Percentiles rank a stretch among this genome's conserved stretches.
These are phyloP conservation scores for Zymoseptoria brevis DNA, from an alignment of 2,329 filamentous ascomycete genomes.

Conservation along the genomic window DNA sequence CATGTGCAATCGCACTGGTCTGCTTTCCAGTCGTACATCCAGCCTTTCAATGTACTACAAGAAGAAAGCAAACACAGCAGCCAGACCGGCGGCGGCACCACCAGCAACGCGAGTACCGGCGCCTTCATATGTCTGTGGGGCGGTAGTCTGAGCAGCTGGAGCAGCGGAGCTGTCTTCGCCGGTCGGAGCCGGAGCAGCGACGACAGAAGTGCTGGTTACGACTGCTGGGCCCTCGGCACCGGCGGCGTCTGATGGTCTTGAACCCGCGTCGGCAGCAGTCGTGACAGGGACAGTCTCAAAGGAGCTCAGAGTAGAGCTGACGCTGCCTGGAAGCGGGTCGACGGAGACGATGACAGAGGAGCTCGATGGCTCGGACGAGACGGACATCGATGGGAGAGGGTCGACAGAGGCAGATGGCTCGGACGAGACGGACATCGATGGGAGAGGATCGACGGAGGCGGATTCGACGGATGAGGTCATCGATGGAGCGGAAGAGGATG, in stretches of 20 bases:
- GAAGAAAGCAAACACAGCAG: background rate
- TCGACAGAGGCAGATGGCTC: background rate
- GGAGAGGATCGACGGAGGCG: background rate
- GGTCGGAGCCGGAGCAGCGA: background rate
- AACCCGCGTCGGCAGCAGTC: background rate
- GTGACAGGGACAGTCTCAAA: background rate
- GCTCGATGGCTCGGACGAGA: background rate
- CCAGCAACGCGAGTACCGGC: background rate
- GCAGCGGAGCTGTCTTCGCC: background rate
- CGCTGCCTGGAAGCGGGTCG: background rate
- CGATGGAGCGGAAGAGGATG: constrained; percentile 1
- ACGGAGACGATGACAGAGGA: background rate
- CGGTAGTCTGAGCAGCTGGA: background rate
- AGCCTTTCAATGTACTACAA: background rate
- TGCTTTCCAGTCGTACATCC: background rate
- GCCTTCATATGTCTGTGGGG: background rate
- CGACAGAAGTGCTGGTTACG: background rate
- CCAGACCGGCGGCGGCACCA: background rate
- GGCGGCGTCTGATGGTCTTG: background rate
- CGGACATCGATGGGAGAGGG: background rate
- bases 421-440: background rate
- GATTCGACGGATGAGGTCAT: background rate
- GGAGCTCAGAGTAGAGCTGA: background rate
- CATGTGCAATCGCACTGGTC: background rate
- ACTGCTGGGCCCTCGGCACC: background rate